Conservation (phyloP, 768 basidiomycete species). For the Tylopilus rubrobrunneus region DNA sequence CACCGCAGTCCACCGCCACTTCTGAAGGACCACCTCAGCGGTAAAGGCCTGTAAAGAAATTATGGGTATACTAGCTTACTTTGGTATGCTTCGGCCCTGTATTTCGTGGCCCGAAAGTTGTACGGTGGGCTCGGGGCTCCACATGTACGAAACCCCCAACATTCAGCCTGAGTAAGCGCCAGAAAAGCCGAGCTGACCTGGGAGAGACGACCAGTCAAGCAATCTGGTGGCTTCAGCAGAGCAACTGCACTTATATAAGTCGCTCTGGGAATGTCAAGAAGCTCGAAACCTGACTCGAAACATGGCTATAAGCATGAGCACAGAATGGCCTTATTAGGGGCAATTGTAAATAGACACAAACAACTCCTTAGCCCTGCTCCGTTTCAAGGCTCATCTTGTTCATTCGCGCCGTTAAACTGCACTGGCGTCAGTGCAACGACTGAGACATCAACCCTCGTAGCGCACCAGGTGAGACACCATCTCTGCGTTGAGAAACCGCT, state of each 20-base stretch:
- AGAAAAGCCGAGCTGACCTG: background rate
- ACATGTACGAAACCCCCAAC: background rate
- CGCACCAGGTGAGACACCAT: background rate
- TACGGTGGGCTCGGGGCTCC: background rate
- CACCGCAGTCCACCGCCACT: slow-evolving; percentile 3
- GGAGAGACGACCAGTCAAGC: background rate
- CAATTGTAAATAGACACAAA: slow-evolving; percentile 14
- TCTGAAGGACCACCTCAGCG: too few relatives aligned
- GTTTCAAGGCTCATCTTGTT: too few relatives aligned
- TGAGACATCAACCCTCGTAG: background rate
- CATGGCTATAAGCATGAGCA: too few relatives aligned
- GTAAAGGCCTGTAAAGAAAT: background rate
- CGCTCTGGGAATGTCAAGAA: background rate
- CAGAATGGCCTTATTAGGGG: background rate
- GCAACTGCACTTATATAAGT: slow-evolving; percentile 5
- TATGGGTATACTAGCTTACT: slow-evolving; percentile 3
- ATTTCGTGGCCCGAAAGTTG: background rate
- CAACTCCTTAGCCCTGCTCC: background rate
- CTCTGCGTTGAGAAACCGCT: background rate
- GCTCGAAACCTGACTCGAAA: background rate
- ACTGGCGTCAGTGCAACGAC: too few relatives aligned
- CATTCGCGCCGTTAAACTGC: background rate
- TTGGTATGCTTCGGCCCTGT: slow-evolving; percentile 4
- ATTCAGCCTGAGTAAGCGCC: background rate
- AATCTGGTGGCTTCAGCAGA: background rate